Base-by-base conservation (phyloP, 768 basidiomycete species). In the Lepiota venenata region DNA sequence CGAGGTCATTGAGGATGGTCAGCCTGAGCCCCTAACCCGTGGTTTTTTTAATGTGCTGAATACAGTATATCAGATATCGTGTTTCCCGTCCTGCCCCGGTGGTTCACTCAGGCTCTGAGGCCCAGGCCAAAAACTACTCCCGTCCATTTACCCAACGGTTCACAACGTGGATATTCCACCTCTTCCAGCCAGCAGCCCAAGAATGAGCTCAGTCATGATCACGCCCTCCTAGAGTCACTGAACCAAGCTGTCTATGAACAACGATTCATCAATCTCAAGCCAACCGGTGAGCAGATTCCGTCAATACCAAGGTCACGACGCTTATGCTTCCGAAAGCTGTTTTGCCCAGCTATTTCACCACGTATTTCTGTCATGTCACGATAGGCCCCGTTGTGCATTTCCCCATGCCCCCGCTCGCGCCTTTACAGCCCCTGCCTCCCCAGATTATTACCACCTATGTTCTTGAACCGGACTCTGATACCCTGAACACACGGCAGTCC, bases 1-100 rank as follows among this genome's bases (percentile, higher is more conserved):
- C 15, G 88, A 91, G 63, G 74, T 88, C 14, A 70, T 84, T 27
- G 88, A 91, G 69, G 84, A 89, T 64, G 89, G 89, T 85, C 59
- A 50, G 75, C 52, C 25, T 25, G 25, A 25, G 5, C 25, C 14
- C 14, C 46, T 20, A 47, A 53, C 32, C 41, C 6, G 15, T 38
- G 15, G 36, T 22, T 9, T 16, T 47, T 14, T 9, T 18, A n/a
- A n/a, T 36, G 6, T 21, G 44, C 36, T 50, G 25, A 25, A 58
- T 29, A 40, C 51, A 25, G 50, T 4, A 45, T 38, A 56, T 14
- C 50, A 91, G 89, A 91, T 64, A 77, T 88, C 25, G 69, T 88
- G 42, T 91, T 91, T 63, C 89, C 89, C n/a, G 70, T 70, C 3
- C 75, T 91, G 36, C 88, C 89, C 18, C 79, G 78, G 36, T 91